Evolutionary conservation across 2,329 filamentous ascomycete species (phyloP), one percentile per base, ranked within the genome.

Genomic region (Juglanconis juglandina): DNA sequence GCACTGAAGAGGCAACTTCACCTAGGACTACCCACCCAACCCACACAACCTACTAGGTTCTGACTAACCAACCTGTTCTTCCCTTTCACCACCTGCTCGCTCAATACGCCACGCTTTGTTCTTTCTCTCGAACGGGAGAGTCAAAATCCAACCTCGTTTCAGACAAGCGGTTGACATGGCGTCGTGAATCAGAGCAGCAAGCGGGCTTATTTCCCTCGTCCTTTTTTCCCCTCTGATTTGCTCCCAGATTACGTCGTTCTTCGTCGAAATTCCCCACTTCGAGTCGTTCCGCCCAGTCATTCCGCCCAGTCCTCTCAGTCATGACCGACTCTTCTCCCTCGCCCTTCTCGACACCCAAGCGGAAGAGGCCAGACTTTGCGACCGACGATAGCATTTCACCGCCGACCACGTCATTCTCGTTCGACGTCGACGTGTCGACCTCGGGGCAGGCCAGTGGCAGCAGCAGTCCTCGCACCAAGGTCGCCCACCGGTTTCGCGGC

Each of bases 401-500:
- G 6, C 42, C 58, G 11, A 34, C 59, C 42, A 51, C 61, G 9
- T 68, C 73, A 52, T 83, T 83, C 69, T 77, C 79, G 1, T 84
- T 84, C 65, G 76, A 80, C 64, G 61, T 68, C 39, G 53, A 70
- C 61, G 60, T 71, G 41, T 24, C 55, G n/a, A 34, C 37, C 37
- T 46, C 37, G 47, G 58, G 68, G 34, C 63, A 70, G 46, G 77
- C 80, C 35, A 80, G 82, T 54, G 81, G 81, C 60, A 78, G 73
- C 67, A 76, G 71, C 64, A 85, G 83, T 64, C 82, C 83, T n/a
- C 76, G 78, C 57, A 79, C 79, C 47, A 78, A 72, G 57, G 80
- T 85, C 46, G 80, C 78, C 44, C 78, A 80, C 68, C 76, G 76
- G 66, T 84, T 86, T 70, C 75, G 76, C 54, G 78, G 81, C 59